Evolutionary conservation across 225 moss, liverwort and hornwort species (phyloP).

Genomic region (Rhytidiadelphus loreus): DNA sequence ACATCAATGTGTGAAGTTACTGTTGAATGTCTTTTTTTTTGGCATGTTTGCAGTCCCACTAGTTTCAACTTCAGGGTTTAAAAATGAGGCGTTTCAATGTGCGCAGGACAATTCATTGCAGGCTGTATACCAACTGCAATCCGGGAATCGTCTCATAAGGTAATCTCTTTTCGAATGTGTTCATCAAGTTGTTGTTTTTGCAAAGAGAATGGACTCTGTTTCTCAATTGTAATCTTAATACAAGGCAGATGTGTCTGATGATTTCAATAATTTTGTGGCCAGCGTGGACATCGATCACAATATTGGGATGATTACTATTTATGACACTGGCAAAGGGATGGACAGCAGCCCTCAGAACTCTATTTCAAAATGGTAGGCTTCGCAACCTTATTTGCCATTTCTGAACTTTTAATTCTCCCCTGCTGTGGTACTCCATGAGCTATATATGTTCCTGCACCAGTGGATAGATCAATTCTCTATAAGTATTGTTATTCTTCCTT

Average conservation of each 20-base stretch:
- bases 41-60: not conserved
- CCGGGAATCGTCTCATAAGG: not conserved
- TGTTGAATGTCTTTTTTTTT: not conserved
- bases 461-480: not conserved
- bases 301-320: conserved; percentile 2
- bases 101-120: conserved; percentile 33
- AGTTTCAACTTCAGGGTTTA: not conserved
- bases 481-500: not conserved
- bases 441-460: not conserved
- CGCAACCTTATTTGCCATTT: not conserved
- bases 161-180: not conserved
- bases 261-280: not conserved
- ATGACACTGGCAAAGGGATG: conserved; percentile 39
- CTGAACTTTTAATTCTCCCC: not conserved
- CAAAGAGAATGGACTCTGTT: no score
- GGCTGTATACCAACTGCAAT: conserved; percentile 14
- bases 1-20: not conserved
- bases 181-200: not conserved
- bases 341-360: conserved; percentile 15
- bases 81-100: not conserved
- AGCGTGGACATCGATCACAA: conserved; percentile 19
- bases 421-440: not conserved
- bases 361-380: conserved; percentile 28
- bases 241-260: not conserved
- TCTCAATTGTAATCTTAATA: not conserved